Base-by-base conservation (phyloP, 495 filamentous ascomycete genomes). In the Delitschia confertaspora region DNA sequence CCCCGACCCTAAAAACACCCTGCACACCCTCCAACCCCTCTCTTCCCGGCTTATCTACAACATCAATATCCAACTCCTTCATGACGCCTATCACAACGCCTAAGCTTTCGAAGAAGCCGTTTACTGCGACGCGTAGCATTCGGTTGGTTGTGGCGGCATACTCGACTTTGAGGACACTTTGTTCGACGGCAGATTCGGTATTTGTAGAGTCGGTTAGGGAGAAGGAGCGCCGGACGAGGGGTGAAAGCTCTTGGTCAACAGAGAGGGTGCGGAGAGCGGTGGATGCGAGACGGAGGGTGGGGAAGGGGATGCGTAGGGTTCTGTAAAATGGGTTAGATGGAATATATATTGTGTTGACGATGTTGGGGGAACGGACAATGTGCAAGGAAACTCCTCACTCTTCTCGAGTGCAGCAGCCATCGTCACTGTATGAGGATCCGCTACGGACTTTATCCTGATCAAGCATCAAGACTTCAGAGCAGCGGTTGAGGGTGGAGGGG, bases 111-210 rank as follows among this genome's bases (percentile, higher is more conserved):
- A 96, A 86, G 58, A 94, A 94, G n/a, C 89, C 87, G 65, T 98
- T 98, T 51, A 95, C 89, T 10, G 91, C 86, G 7, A 98, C 91
- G 11, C 91, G 79, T 49, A 98, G 72, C 93, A 95, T 95, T 43
- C 91, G 79, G 51, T 93, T 91, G 11, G 91, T 96, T 0, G 86
- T 88, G 0, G 91, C 91, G 34, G 72, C 75, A 67, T 96, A 98
- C 37, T 82, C 75, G 7, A 80, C 80, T 26, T 73, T 67, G 32
- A 98, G 70, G 4, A 88, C 66, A 3, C 71, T 77, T 38, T 71
- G 65, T 9, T 52, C 60, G 20, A 67, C 66, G 7, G 32, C 25
- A 4, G 6, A 67, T 2, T 55, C 21, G 33, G 59, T 34, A 26
- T 58, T 44, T 38, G 60, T 25, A 3, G 56, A 38, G 24, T 22